Percentiles rank a stretch among this genome's conserved stretches.
phyloP scores from a whole-genome alignment of 1,139 yeast genomes.

The Scheffersomyces cryptocercus region DNA sequence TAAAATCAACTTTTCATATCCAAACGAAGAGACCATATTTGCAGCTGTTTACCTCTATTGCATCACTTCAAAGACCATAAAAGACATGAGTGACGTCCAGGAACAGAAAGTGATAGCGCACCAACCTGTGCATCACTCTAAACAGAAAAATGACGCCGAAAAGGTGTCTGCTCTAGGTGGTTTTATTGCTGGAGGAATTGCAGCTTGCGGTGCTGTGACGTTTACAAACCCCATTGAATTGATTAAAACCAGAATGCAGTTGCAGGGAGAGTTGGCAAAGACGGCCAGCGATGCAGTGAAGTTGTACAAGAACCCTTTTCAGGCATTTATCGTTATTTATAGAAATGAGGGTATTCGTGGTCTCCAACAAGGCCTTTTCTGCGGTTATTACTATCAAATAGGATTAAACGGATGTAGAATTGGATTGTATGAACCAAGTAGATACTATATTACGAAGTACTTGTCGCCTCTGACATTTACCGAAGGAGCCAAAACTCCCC shows the following conservation, averaged over 20 bases:
- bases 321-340: conserved; percentile 75
- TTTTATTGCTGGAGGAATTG: conserved; percentile 88
- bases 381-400: conserved; percentile 85
- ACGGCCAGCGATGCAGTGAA: conserved; percentile 48
- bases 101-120: not conserved
- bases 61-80: too few relatives aligned
- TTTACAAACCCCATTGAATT: conserved; percentile 94
- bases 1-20: too few relatives aligned
- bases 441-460: conserved; percentile 57
- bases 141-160: conserved; percentile 43
- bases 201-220: conserved; percentile 98
- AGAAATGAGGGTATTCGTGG: conserved; percentile 85
- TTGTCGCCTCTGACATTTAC: conserved; percentile 51
- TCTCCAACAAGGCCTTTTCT: conserved; percentile 79
- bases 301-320: conserved; percentile 78
- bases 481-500: conserved; percentile 52
- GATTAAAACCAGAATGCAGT: conserved; percentile 92
- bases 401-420: conserved; percentile 92
- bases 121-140: conserved; percentile 1
- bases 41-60: too few relatives aligned
- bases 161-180: conserved; percentile 73
- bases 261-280: conserved; percentile 85
- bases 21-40: too few relatives aligned
- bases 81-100: not conserved
- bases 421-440: conserved; percentile 88